Evolutionary conservation across 2,329 filamentous ascomycete species (phyloP), one percentile per base, ranked within the genome.

Genomic region (Nemania sp.): DNA sequence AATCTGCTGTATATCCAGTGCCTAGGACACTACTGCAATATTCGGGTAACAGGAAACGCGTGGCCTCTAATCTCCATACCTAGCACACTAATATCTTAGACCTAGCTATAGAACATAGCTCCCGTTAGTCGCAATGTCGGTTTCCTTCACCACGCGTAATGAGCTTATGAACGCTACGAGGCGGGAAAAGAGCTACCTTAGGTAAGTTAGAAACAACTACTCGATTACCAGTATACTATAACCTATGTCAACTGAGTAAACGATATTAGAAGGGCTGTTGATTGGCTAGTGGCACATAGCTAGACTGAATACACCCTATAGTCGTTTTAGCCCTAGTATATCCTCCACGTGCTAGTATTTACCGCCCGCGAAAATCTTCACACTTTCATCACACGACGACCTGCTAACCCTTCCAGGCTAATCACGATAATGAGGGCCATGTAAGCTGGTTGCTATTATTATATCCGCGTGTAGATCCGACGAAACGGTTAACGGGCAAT

Each of bases 371-470:
- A 45, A 45, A 45, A 45, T n/a, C 8, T 45, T n/a, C 18, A n/a
- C 41, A 45, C 1, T 41, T 18, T 41, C 38, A 15, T 41, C 5
- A 13, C 18, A 45, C 41, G 20, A 5, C 20, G 18, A 20, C 7
- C 41, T 45, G 20, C 41, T 20, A 52, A 52, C 49, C n/a, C 22
- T 4, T 32, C 49, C 15, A 6, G 5, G 27, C 8, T 53, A 20
- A 35, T 22, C 18, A 29, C 13, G 15, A 53, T 11, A 18, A 32
- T 32, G 51, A 20, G 2, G 15, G 27, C 27, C 13, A n/a, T 53
- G 2, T 27, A 56, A 56, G 35, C 15, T 43, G n/a, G 54, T 43
- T 56, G 13, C 35, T 56, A 43, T 56, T 53, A 53, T 53, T 53
- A 53, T 53, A 35, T 35, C 27, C 15, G 7, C 22, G 20, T 56